Evolutionary conservation across 306 rosid genomes (phyloP), one percentile per base, ranked within the genome.

Genomic region (Cicer cuneatum): DNA sequence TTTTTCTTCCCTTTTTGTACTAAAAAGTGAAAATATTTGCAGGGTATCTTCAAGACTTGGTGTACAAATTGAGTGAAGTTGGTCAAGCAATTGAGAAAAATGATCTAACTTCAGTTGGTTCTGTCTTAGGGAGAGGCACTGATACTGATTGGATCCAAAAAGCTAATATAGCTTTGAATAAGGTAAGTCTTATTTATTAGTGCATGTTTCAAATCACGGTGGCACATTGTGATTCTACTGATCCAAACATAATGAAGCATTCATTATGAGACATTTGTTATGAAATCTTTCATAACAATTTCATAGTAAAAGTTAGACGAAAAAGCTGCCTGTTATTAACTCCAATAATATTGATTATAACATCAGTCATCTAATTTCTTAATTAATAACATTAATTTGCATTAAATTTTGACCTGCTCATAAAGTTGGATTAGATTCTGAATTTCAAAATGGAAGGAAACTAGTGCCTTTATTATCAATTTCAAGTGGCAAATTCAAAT

Each of bases 41-140:
- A 94, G 97, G 79, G 49, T 90, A 90, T 81, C 90, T 92, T 63
- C 98, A 94, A 86, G 96, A 89, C 16, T 21, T 92, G 66, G 98
- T 94, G 79, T 89, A 85, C 86, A 92, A 85, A 85, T 80, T 92
- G 73, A 92, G 93, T 84, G 87, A 83, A 89, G 90, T 87, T 72
- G 99, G 97, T 70, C 91, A 87, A 74, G 97, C 99, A 51, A 89
- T 95, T 42, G 99, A 92, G 11, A 83, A 75, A 8, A 86, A 89
- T 71, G 96, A 95, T 85, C 79, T 90, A 42, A 49, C 90, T 2
- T 16, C 85, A 7, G 99, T 97, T n/a, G 84, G 90, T 83, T 95
- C 90, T 58, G 93, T 95, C 64, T 90, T 92, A 65, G 97, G 93
- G 67, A 78, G 56, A 73, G 88, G 83, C 84, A 81, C 81, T 33